phyloP scores from a whole-genome alignment of 2,329 filamentous ascomycete species.

The Fusarium scirpi region DNA sequence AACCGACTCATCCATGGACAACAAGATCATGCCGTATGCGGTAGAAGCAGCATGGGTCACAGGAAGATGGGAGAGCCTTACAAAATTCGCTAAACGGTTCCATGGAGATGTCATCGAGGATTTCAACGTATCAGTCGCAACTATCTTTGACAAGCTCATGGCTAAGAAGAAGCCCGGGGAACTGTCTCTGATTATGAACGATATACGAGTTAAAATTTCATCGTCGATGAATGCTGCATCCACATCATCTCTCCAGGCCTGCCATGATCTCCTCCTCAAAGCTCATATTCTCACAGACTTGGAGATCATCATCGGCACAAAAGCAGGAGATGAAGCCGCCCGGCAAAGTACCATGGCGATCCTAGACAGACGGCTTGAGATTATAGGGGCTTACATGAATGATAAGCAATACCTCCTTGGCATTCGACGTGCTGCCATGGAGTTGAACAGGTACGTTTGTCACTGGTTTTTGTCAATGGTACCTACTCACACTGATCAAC shows the following conservation, averaged over 20 bases:
- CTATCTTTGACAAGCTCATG: slow-evolving; percentile 69
- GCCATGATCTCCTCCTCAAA: slow-evolving; percentile 85
- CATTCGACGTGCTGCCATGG: slow-evolving; percentile 87
- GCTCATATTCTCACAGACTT: slow-evolving; percentile 90
- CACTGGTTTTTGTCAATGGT: neutral
- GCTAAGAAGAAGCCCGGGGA: slow-evolving; percentile 60
- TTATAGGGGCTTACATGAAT: slow-evolving; percentile 87
- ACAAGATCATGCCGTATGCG: slow-evolving; percentile 81
- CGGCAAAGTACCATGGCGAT: slow-evolving; percentile 50
- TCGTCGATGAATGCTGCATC: slow-evolving; percentile 79
- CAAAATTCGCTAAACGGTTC: slow-evolving; percentile 71
- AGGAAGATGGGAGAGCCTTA: slow-evolving; percentile 80
- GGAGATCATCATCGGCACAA: slow-evolving; percentile 75
- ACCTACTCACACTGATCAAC: slow-evolving; percentile 8
- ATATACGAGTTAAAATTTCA: slow-evolving; percentile 77
- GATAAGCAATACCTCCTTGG: slow-evolving; percentile 96
- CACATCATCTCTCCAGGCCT: slow-evolving; percentile 84
- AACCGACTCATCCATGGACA: slow-evolving; percentile 62
- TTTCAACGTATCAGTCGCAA: slow-evolving; percentile 85
- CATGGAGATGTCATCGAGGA: slow-evolving; percentile 65
- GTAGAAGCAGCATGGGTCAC: slow-evolving; percentile 94
- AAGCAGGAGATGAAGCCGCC: slow-evolving; percentile 57
- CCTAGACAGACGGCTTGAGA: slow-evolving; percentile 82
- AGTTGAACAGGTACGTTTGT: slow-evolving; percentile 72
- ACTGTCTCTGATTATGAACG: slow-evolving; percentile 69